These are phyloP conservation scores for Neolecta irregularis DNA, from an alignment of 1,139 yeast genomes.

Conservation along the genomic window DNA sequence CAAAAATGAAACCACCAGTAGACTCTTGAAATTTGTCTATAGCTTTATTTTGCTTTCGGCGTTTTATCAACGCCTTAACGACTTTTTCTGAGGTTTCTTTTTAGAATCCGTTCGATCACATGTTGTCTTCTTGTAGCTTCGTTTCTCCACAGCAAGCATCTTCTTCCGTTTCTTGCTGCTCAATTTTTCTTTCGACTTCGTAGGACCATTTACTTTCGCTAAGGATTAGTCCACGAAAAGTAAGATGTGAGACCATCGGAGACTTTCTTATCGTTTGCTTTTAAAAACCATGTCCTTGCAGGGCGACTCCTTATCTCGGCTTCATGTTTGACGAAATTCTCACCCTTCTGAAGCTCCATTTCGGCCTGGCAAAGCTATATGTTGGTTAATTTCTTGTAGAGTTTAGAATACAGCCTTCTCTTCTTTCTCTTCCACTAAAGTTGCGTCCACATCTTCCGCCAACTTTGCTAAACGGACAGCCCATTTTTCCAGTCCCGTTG, in stretches of 20 bases:
- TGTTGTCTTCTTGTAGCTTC: neutral
- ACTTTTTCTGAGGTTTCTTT: no score
- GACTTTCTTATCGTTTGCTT: constrained; percentile 49
- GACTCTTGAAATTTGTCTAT: no score
- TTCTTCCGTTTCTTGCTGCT: neutral
- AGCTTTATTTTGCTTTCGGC: no score
- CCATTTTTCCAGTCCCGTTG: constrained; percentile 64
- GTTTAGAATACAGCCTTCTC: constrained; percentile 42
- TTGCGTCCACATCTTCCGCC: constrained; percentile 49
- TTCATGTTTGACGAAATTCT: constrained; percentile 62
- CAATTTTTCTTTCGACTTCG: neutral
- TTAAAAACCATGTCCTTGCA: constrained; percentile 91
- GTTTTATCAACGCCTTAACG: no score
- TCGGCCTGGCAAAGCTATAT: constrained; percentile 55
- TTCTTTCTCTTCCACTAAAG: constrained; percentile 71
- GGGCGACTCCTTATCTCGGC: constrained; percentile 82
- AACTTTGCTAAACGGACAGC: constrained; percentile 46
- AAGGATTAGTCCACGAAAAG: neutral
- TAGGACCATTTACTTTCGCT: neutral
- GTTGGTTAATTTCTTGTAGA: neutral
- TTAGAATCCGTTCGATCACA: no score
- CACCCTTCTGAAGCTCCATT: constrained; percentile 75
- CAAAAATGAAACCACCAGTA: no score
- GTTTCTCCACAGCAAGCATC: neutral
- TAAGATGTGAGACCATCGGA: neutral